These are phyloP conservation scores for Brettanomyces anomalus DNA, from an alignment of 805 yeast species.

Conservation along the genomic window DNA sequence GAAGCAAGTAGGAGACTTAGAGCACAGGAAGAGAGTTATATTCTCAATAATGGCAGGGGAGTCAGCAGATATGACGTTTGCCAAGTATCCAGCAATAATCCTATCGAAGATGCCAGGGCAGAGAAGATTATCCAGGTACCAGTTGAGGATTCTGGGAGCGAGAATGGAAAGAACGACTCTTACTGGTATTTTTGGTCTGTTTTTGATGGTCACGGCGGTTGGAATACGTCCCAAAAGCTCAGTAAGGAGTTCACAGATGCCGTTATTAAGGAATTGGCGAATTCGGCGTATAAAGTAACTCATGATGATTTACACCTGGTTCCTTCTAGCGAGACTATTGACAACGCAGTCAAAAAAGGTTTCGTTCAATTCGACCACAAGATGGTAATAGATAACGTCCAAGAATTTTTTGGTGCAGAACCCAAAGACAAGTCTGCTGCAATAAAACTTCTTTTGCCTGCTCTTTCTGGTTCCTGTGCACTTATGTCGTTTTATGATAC, in stretches of 20 bases:
- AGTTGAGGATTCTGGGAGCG: conserved; percentile 48
- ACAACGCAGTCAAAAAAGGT: conserved; percentile 72
- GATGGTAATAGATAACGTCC: conserved; percentile 68
- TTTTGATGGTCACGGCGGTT: conserved; percentile 96
- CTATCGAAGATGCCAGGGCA: conserved; percentile 89
- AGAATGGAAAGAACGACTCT: conserved; percentile 33
- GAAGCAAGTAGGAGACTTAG: conserved; percentile 66
- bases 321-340: conserved; percentile 65
- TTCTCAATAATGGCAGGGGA: conserved; percentile 79
- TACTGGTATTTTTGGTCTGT: conserved; percentile 96
- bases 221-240: conserved; percentile 83
- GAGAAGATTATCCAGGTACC: conserved; percentile 75
- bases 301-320: conserved; percentile 42
- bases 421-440: conserved; percentile 59
- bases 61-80: conserved; percentile 81
- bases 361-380: conserved; percentile 80
- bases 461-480: conserved; percentile 93
- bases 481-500: conserved; percentile 82
- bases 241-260: conserved; percentile 68
- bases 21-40: conserved; percentile 69
- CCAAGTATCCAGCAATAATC: conserved; percentile 85
- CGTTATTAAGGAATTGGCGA: conserved; percentile 71
- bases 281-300: conserved; percentile 44
- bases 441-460: conserved; percentile 77
- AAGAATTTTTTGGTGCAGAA: conserved; percentile 48